Evolutionary conservation across 345 rosid species (phyloP).

Genomic region (Adansonia digitata): DNA sequence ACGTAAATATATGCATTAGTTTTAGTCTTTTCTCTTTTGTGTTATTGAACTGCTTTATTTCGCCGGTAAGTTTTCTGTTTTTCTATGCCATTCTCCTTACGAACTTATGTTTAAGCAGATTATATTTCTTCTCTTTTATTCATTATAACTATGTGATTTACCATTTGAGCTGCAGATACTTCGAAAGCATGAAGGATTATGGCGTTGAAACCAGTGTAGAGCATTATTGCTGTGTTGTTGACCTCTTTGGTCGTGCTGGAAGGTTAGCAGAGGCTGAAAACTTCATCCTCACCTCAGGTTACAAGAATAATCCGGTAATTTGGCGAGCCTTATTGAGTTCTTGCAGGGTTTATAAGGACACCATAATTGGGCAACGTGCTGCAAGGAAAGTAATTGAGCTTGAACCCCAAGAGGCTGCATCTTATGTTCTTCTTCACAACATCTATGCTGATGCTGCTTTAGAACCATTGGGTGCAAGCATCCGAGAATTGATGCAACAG

Average conservation of each 20-base stretch:
- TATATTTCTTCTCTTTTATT: neutral
- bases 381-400: slow-evolving; percentile 44
- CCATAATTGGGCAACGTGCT: slow-evolving; percentile 27
- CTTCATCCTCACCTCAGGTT: slow-evolving; percentile 33
- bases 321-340: slow-evolving; percentile 53
- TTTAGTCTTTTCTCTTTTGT: neutral
- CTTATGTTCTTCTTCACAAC: slow-evolving; percentile 42
- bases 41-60: neutral
- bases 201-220: slow-evolving; percentile 24
- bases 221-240: slow-evolving; percentile 47
- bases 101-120: neutral
- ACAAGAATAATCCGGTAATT: slow-evolving; percentile 38
- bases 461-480: slow-evolving; percentile 24
- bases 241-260: slow-evolving; percentile 42
- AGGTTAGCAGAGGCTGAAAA: slow-evolving; percentile 41
- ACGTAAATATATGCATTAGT: neutral
- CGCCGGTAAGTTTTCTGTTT: neutral
- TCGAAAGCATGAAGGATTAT: slow-evolving; percentile 38
- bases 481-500: slow-evolving; percentile 37
- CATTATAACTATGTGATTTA: neutral
- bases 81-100: neutral
- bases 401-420: slow-evolving; percentile 41
- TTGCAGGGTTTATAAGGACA: slow-evolving; percentile 39
- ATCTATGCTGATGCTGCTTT: slow-evolving; percentile 38
- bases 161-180: slow-evolving; percentile 16